Evolutionary conservation across 1,139 yeast species (phyloP), one percentile per base, ranked within the genome.

Genomic region (Diutina pseudorugosa): DNA sequence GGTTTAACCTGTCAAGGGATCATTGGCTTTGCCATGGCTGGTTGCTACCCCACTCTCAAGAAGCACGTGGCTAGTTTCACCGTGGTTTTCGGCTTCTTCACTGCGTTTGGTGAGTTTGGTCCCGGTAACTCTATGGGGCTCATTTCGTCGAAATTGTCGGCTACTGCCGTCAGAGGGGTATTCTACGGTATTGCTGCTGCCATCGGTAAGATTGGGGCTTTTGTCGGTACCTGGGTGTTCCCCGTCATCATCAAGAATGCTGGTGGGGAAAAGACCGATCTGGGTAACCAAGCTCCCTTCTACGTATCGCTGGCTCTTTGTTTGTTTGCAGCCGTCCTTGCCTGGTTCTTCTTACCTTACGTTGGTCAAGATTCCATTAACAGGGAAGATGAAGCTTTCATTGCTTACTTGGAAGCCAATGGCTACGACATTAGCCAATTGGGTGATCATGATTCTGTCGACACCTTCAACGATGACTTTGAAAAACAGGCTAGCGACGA

Each of bases 151-250:
- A 90, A 90, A 69, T 85, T 95, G 33, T 78, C 84, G 52, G 86
- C 96, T 47, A 85, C 96, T 16, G 82, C 95, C 27, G 78, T 90
- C 53, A 82, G 97, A 71, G 97, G 97, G 56, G 87, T 85, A 61
- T 87, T 86, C 69, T 91, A 91, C 65, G 94, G 94, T 60, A 76
- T 89, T 60, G 93, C 95, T 50, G 96, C 97, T 55, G 96, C 96
- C 30, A 62, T 82, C 53, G 97, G 96, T 62, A 90, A 90, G 67
- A 74, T 89, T 56, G 97, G 97, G 62, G 96, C 96, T 1, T 90
- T 89, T 64, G 89, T 84, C 33, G 97, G 97, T 55, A 83, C 94
- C 50, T 88, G 84, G 67, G 83, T 85, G 30, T 91, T 91, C 79
- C 96, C 96, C 50, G 76, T 78, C 52, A 79, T 85, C 57, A 80